Percentiles rank a stretch among this genome's conserved stretches.
Evolutionary conservation across 179 eudicot genomes (phyloP).

Genomic region (Silene coronaria): DNA sequence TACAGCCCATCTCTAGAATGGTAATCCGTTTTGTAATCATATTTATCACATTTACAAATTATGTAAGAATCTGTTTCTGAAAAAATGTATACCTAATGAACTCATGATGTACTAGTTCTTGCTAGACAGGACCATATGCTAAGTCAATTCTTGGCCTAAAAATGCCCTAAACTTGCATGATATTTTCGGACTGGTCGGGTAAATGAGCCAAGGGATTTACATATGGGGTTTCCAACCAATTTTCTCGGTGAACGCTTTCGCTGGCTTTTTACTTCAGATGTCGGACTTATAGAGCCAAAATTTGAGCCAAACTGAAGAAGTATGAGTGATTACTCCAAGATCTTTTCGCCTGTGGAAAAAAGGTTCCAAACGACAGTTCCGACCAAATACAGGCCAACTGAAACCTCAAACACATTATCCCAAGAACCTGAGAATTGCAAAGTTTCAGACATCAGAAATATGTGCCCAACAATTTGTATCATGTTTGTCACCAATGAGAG

Average conservation of each 20-base stretch:
- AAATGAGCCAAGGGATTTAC: not conserved
- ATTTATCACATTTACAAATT: not conserved
- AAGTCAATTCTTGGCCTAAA: not conserved
- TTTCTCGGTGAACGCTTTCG: not conserved
- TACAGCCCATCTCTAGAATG: not conserved
- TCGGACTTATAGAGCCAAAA: constrained; percentile 6
- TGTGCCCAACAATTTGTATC: not conserved
- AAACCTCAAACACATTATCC: constrained; percentile 83
- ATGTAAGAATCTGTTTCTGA: not conserved
- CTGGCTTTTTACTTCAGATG: not conserved
- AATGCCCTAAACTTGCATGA: not conserved
- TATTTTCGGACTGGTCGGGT: too few species aligned
- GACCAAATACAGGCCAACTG: constrained; percentile 72
- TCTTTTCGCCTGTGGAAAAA: constrained; percentile 84
- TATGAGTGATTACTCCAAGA: constrained; percentile 40
- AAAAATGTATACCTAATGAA: not conserved
- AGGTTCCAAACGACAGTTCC: constrained; percentile 89
- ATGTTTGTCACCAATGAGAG: too few species aligned
- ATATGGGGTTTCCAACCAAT: not conserved
- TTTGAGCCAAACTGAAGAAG: not conserved
- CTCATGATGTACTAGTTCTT: not conserved
- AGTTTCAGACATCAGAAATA: constrained; percentile 9
- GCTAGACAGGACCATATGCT: not conserved
- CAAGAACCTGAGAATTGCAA: constrained; percentile 60
- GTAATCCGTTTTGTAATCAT: not conserved